Percentiles rank a stretch among this genome's conserved stretches.
Conservation (phyloP, 2,329 filamentous ascomycete species). For the Venturia pyrina region DNA sequence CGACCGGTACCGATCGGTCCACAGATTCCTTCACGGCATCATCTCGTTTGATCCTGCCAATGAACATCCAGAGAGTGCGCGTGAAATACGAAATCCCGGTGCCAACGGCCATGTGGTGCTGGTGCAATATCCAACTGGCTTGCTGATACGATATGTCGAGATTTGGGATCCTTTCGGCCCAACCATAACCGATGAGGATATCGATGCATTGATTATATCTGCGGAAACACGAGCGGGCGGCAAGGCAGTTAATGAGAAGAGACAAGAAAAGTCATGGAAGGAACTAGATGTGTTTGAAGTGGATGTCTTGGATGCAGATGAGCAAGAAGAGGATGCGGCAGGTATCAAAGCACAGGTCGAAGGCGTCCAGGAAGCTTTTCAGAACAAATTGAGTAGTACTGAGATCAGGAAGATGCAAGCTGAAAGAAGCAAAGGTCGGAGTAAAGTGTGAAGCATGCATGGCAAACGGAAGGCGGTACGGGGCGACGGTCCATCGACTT, state of each 20-base stretch:
- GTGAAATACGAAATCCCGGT: conserved; percentile 23
- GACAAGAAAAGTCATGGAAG: conserved; percentile 65
- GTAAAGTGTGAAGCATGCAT: conserved; percentile 18
- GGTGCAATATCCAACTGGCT: conserved; percentile 32
- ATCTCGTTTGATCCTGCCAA: conserved; percentile 23
- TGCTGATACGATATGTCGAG: conserved; percentile 69
- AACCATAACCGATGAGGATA: conserved; percentile 69
- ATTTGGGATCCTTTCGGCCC: conserved; percentile 86
- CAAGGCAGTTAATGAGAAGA: conserved; percentile 73
- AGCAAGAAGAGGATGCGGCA: conserved; percentile 28
- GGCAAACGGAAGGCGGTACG: not conserved
- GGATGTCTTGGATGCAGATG: conserved; percentile 66
- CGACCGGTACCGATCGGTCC: conserved; percentile 56
- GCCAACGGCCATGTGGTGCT: conserved; percentile 45
- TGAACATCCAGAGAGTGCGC: conserved; percentile 27
- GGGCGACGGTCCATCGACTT: conserved; percentile 5
- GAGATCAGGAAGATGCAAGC: conserved; percentile 51
- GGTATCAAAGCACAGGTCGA: conserved; percentile 22
- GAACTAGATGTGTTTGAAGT: conserved; percentile 76
- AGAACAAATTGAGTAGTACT: conserved; percentile 84
- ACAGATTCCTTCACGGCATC: conserved; percentile 58
- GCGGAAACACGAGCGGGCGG: conserved; percentile 80
- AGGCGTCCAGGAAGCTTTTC: conserved; percentile 47
- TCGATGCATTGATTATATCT: conserved; percentile 77
- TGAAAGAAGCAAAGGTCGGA: conserved; percentile 19